These are phyloP conservation scores for Alternaria brassicae DNA, from an alignment of 2,329 filamentous ascomycete species.

Conservation along the genomic window DNA sequence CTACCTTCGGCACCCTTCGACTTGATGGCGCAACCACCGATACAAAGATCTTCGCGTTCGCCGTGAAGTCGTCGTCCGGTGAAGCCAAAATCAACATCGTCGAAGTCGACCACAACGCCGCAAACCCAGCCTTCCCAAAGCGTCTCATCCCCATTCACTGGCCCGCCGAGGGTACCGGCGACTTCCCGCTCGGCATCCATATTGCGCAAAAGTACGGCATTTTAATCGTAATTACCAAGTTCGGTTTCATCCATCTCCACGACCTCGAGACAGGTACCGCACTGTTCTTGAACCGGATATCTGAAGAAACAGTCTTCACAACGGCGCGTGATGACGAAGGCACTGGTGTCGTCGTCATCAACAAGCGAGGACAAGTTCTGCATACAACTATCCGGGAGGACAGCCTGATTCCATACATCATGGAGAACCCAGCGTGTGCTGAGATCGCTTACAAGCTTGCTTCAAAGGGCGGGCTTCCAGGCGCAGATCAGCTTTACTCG, in stretches of 20 bases:
- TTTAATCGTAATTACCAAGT: slow-evolving; percentile 97
- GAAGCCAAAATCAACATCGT: slow-evolving; percentile 93
- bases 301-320: slow-evolving; percentile 98
- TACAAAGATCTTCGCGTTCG: slow-evolving; percentile 96
- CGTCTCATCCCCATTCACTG: slow-evolving; percentile 98
- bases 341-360: slow-evolving; percentile 90
- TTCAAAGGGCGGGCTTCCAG: slow-evolving; percentile 89
- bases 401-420: slow-evolving; percentile 90
- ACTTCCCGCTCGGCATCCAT: slow-evolving; percentile 98
- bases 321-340: slow-evolving; percentile 85
- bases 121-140: slow-evolving; percentile 90
- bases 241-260: slow-evolving; percentile 98
- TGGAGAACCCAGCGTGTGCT: slow-evolving; percentile 94
- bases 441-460: slow-evolving; percentile 95
- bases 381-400: slow-evolving; percentile 92
- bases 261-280: slow-evolving; percentile 94
- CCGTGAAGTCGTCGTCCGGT: slow-evolving; percentile 85
- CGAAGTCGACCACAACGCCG: slow-evolving; percentile 91
- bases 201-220: slow-evolving; percentile 96
- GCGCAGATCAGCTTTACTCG: slow-evolving; percentile 90
- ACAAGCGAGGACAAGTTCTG: slow-evolving; percentile 95
- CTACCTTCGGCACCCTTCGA: slow-evolving; percentile 87
- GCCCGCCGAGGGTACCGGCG: slow-evolving; percentile 91
- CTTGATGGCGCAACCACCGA: slow-evolving; percentile 88
- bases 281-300: slow-evolving; percentile 99